Base-by-base conservation (phyloP, 345 rosid species). In the Eucalyptus globulus region DNA sequence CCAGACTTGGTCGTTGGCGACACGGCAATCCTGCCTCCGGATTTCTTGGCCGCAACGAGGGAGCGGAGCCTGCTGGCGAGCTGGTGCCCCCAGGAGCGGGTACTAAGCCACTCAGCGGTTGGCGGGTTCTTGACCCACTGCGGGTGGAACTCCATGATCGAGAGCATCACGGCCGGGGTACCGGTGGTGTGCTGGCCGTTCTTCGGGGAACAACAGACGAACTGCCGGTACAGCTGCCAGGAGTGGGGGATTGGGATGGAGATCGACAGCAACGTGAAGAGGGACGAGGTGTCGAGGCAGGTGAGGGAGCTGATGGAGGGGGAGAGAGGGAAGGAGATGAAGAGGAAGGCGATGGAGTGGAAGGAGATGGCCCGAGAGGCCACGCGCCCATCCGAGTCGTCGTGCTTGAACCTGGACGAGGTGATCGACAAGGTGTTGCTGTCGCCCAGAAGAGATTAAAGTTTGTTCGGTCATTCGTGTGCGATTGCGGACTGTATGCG, bases 131-230 rank as follows among this genome's bases (percentile, higher is more conserved):
- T 95, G 53, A 95, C 96, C 3, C 97, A 95, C 26, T 86, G 90
- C 19, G 96, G 97, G 6, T 95, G 97, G 97, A 95, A 95, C 87
- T 95, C 97, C 5, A 94, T 89, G 8, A 10, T 94, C 3, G 97
- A 95, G 89, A 94, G 96, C 43, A 89, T 95, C 3, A 67, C 87
- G 1, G 21, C 89, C 0, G 95, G 96, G 11, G 93, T 95, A 87
- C 96, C 97, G 2, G 91, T 95, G 95, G 60, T 90, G 17, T 95
- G 96, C 80, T 95, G 96, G 95, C 95, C 97, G 4, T 95, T 95
- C 89, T 95, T 95, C 34, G 95, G 94, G 0, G 97, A 95, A 34
- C 97, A 95, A 24, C 96, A 90, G 49, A 95, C 92, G 2, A 95
- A 95, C 83, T 94, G 96, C 69, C 62, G 94, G 86, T 95, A 47